A percentile compares a stretch with the other conserved stretches of the same genome.
phyloP scores from a whole-genome alignment of 2,329 filamentous ascomycete species.

The Xylaria sp. region DNA sequence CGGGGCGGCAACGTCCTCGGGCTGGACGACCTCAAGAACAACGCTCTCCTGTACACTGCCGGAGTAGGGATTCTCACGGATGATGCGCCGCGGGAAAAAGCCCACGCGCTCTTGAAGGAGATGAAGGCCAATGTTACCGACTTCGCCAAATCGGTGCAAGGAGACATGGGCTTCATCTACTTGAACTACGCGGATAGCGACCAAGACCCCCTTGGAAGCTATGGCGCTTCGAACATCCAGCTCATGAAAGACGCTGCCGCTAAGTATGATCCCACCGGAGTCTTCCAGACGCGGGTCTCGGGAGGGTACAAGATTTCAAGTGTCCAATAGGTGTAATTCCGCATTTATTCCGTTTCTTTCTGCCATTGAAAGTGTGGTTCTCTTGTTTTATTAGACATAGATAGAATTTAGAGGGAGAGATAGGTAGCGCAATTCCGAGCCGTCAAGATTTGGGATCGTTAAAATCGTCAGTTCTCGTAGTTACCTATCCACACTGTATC shows the following conservation, averaged over 20 bases:
- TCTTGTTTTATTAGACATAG: no score
- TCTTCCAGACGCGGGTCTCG: conserved; percentile 48
- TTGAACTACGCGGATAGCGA: conserved; percentile 48
- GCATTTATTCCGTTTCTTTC: background rate
- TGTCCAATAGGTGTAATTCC: conserved; percentile 12
- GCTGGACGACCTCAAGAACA: conserved; percentile 38
- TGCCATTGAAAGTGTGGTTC: background rate
- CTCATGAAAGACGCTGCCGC: conserved; percentile 44
- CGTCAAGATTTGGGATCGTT: no score
- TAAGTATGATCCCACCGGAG: conserved; percentile 45
- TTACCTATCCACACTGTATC: no score
- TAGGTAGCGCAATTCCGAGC: no score
- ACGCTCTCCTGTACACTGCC: conserved; percentile 39
- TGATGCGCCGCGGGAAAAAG: conserved; percentile 33
- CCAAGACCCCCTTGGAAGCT: conserved; percentile 47
- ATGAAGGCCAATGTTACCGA: conserved; percentile 38
- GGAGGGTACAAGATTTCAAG: conserved; percentile 50
- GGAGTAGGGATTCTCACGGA: conserved; percentile 36
- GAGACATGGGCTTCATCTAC: conserved; percentile 46
- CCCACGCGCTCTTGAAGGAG: conserved; percentile 33
- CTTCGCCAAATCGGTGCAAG: conserved; percentile 37
- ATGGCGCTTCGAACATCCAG: conserved; percentile 44
- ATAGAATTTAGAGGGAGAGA: no score
- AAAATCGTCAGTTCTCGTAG: no score
- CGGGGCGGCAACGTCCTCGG: conserved; percentile 46